phyloP scores from a whole-genome alignment of 441 rosid species.

The Kokia cookei region DNA sequence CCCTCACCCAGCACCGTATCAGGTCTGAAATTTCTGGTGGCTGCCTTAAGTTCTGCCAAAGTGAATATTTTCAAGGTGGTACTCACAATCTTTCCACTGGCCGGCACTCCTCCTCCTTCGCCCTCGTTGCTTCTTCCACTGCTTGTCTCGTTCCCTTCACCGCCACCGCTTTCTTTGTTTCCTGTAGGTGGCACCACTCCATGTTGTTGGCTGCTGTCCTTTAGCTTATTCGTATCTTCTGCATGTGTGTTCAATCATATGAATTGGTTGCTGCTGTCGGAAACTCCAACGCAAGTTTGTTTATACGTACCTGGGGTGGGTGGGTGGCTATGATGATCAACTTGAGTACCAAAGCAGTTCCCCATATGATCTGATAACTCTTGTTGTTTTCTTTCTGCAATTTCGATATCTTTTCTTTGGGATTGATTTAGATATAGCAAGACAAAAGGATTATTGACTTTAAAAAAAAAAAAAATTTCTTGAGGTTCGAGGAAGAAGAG shows the following conservation, averaged over 20 bases:
- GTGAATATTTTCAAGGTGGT: constrained; percentile 39
- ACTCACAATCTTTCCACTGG: constrained; percentile 12
- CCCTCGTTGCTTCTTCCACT: neutral
- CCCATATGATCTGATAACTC: constrained; percentile 37
- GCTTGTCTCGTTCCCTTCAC: neutral
- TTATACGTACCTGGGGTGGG: constrained; percentile 25
- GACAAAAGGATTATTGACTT: neutral
- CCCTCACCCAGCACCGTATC: constrained; percentile 58
- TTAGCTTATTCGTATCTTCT: neutral
- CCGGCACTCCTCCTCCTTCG: neutral
- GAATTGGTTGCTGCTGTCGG: too few species aligned
- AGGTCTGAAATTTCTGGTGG: constrained; percentile 56
- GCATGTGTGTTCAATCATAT: neutral
- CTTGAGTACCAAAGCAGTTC: constrained; percentile 44
- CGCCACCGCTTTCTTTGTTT: neutral
- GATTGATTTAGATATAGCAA: neutral
- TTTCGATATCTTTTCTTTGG: neutral
- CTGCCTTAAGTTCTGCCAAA: constrained; percentile 33
- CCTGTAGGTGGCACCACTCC: neutral
- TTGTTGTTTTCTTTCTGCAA: neutral
- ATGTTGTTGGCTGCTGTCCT: neutral
- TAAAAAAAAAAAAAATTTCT: neutral
- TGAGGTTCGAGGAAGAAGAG: constrained; percentile 8
- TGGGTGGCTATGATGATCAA: constrained; percentile 22
- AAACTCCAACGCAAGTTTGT: neutral